Conservation (phyloP, 78 protist species). For the Parvularia atlantis region DNA sequence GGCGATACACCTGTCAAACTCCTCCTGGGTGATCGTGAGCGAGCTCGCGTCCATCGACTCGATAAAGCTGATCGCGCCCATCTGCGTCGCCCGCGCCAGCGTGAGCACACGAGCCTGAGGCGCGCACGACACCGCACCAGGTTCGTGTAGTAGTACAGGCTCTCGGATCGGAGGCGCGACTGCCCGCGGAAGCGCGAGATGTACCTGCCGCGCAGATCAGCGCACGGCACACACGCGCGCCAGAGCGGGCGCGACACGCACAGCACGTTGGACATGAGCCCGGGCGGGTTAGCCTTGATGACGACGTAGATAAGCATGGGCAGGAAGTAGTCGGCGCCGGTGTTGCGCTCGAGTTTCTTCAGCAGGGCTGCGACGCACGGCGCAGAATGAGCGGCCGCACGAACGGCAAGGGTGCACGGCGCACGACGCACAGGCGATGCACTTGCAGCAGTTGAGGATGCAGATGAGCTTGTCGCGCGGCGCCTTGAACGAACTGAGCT, state of each 20-base stretch:
- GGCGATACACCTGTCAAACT: too few species aligned
- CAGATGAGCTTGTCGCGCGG: constrained; percentile 72
- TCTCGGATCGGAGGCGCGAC: constrained; percentile 28
- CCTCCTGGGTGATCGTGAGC: too few species aligned
- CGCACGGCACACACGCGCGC: background rate
- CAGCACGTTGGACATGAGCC: constrained; percentile 43
- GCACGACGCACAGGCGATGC: constrained; percentile 20
- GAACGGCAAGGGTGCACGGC: background rate
- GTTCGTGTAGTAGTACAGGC: constrained; percentile 51
- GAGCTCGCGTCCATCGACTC: too few species aligned
- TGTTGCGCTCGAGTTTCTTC: constrained; percentile 7
- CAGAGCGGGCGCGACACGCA: background rate
- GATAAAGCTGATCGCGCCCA: too few species aligned
- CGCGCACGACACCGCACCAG: too few species aligned
- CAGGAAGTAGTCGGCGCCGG: constrained; percentile 73
- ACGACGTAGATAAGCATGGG: constrained; percentile 64
- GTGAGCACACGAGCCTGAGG: too few species aligned
- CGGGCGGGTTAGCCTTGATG: constrained; percentile 54
- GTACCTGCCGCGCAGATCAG: too few species aligned
- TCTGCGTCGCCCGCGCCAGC: too few species aligned
- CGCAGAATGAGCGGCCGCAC: background rate
- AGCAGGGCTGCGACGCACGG: too few species aligned
- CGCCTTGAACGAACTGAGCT: constrained; percentile 37
- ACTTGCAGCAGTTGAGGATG: constrained; percentile 62
- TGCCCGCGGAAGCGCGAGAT: constrained; percentile 42